These are phyloP conservation scores for Strobilomyces echinocephalus DNA, from an alignment of 768 basidiomycete genomes.

Conservation along the genomic window DNA sequence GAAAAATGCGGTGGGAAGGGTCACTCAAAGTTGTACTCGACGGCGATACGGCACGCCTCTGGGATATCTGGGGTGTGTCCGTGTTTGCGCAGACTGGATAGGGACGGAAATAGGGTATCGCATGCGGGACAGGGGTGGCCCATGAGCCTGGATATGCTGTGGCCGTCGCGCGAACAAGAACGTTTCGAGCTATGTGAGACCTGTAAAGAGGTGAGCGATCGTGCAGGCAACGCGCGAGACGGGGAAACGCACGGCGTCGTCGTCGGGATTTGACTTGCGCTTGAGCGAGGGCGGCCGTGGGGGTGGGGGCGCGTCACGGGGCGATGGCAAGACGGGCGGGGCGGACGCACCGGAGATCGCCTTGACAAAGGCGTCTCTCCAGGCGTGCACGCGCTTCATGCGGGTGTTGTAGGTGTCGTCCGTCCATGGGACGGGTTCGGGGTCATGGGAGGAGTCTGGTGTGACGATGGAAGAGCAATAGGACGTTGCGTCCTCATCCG, in stretches of 20 bases:
- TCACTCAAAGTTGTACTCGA: constrained; percentile 69
- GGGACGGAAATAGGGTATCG: constrained; percentile 59
- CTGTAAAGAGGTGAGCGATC: constrained; percentile 29
- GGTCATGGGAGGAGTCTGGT: constrained; percentile 31
- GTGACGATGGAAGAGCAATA: constrained; percentile 68
- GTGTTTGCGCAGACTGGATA: constrained; percentile 57
- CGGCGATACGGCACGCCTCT: constrained; percentile 70
- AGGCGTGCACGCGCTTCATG: constrained; percentile 65
- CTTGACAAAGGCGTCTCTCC: constrained; percentile 58
- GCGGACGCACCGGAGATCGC: constrained; percentile 39
- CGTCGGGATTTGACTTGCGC: constrained; percentile 38
- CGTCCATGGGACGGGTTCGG: constrained; percentile 25
- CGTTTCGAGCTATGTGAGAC: constrained; percentile 54
- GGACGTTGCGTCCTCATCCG: constrained; percentile 51
- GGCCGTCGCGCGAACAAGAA: constrained; percentile 43
- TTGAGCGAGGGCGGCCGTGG: constrained; percentile 41
- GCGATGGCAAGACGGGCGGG: not conserved
- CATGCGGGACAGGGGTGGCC: constrained; percentile 72
- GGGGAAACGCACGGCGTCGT: constrained; percentile 36
- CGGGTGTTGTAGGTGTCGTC: constrained; percentile 51
- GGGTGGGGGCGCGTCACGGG: constrained; percentile 12
- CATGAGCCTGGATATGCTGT: constrained; percentile 36
- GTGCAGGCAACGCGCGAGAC: constrained; percentile 1
- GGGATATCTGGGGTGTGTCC: constrained; percentile 48
- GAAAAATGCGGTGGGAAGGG: not conserved